These are phyloP conservation scores for Ambrosia trifida DNA, from an alignment of 129 eudicot genomes.

Conservation along the genomic window DNA sequence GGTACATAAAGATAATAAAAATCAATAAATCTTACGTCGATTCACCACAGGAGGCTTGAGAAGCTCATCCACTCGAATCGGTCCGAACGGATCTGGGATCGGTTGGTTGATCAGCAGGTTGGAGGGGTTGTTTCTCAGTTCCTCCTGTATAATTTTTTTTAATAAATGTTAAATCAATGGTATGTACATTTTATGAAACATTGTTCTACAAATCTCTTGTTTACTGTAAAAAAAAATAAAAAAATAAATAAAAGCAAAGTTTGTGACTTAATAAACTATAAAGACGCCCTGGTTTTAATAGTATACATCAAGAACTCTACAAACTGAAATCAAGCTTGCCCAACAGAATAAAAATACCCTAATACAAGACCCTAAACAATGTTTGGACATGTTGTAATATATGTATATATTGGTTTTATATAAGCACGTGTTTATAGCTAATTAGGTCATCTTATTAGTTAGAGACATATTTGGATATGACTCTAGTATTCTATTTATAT, in stretches of 20 bases:
- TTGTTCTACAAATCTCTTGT: not conserved
- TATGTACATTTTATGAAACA: slow-evolving; percentile 4
- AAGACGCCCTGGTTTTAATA: not conserved
- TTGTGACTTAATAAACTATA: not conserved
- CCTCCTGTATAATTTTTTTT: slow-evolving; percentile 56
- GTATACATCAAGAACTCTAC: not conserved
- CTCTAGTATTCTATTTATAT: too few species aligned
- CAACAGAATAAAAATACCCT: slow-evolving; percentile 4
- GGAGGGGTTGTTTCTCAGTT: slow-evolving; percentile 57
- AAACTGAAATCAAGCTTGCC: not conserved
- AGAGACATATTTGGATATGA: too few species aligned
- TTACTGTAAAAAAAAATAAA: not conserved
- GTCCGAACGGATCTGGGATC: slow-evolving; percentile 51
- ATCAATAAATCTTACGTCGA: slow-evolving; percentile 58
- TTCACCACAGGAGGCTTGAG: slow-evolving; percentile 87
- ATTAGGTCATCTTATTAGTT: too few species aligned
- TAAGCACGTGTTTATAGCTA: not conserved
- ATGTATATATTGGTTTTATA: not conserved
- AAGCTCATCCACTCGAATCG: slow-evolving; percentile 71
- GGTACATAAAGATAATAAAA: not conserved
- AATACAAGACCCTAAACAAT: not conserved
- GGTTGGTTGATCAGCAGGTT: slow-evolving; percentile 69
- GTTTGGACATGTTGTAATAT: too few species aligned
- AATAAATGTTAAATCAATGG: not conserved
- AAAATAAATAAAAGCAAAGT: not conserved